Evolutionary conservation across 768 basidiomycete genomes (phyloP).

Genomic region (Mycena galopus): DNA sequence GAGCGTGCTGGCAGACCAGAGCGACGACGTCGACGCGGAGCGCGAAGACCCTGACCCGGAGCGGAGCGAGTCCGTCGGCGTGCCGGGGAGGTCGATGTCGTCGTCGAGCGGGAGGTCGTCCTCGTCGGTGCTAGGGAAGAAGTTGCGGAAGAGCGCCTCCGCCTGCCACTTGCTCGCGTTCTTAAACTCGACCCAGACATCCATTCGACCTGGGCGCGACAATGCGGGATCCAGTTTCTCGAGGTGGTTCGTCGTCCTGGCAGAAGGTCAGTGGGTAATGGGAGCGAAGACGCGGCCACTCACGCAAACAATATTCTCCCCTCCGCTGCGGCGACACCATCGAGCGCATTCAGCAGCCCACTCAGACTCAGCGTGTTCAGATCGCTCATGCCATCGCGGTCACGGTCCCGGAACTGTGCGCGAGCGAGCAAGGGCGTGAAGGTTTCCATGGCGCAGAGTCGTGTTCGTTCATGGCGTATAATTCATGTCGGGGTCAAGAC

Average conservation of each 20-base stretch:
- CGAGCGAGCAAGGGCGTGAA: neutral
- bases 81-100: constrained; percentile 42
- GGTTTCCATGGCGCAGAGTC: no score
- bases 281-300: constrained; percentile 49
- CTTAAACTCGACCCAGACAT: constrained; percentile 93
- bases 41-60: constrained; percentile 23
- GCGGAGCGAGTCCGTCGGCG: constrained; percentile 22
- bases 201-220: constrained; percentile 93
- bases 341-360: constrained; percentile 86
- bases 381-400: constrained; percentile 73
- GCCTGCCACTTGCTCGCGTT: constrained; percentile 89
- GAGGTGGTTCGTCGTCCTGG: constrained; percentile 90
- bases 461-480: no score
- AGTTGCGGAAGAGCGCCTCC: constrained; percentile 89
- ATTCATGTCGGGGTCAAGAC: neutral
- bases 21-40: constrained; percentile 41
- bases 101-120: constrained; percentile 47
- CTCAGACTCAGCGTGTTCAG: constrained; percentile 86
- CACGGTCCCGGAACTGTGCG: constrained; percentile 53
- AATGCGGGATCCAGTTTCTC: constrained; percentile 92
- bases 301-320: constrained; percentile 91
- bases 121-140: constrained; percentile 84
- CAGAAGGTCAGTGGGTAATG: neutral
- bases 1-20: constrained; percentile 50
- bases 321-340: constrained; percentile 89